A percentile compares a stretch with the other conserved stretches of the same genome.
Conservation (phyloP, 768 basidiomycete genomes). For the Hirschioporus abietinus region DNA sequence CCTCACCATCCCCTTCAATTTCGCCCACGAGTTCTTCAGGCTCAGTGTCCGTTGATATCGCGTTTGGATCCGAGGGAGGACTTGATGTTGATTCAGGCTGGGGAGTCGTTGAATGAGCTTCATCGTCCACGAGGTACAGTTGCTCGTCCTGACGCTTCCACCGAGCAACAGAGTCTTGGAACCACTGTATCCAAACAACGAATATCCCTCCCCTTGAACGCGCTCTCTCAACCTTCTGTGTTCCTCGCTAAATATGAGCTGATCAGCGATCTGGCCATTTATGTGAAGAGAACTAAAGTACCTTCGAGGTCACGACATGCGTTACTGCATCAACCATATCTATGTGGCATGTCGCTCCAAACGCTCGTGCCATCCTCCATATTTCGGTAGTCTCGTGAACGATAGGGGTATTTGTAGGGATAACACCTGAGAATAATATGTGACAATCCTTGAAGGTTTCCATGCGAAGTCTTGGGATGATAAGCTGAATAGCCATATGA, state of each 20-base stretch:
- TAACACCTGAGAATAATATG: conserved; percentile 91
- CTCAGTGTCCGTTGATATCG: conserved; percentile 62
- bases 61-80: conserved; percentile 41
- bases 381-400: conserved; percentile 75
- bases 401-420: conserved; percentile 68
- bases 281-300: conserved; percentile 25
- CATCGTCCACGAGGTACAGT: conserved; percentile 62
- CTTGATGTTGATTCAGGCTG: conserved; percentile 34
- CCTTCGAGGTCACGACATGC: conserved; percentile 90
- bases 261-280: conserved; percentile 5
- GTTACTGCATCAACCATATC: conserved; percentile 66
- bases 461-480: conserved; percentile 77
- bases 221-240: conserved; percentile 86
- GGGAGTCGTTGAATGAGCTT: conserved; percentile 37
- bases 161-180: conserved; percentile 82
- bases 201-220: conserved; percentile 70
- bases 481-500: conserved; percentile 42
- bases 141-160: conserved; percentile 81
- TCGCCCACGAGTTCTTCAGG: conserved; percentile 39
- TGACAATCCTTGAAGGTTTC: conserved; percentile 74
- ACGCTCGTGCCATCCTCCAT: conserved; percentile 82
- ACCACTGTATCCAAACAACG: conserved; percentile 88
- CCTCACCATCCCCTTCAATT: not conserved
- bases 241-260: conserved; percentile 56
- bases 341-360: conserved; percentile 78